A percentile compares a stretch with the other conserved stretches of the same genome.
phyloP scores from a whole-genome alignment of 140 eudicot species.

The Bidens hawaiensis region DNA sequence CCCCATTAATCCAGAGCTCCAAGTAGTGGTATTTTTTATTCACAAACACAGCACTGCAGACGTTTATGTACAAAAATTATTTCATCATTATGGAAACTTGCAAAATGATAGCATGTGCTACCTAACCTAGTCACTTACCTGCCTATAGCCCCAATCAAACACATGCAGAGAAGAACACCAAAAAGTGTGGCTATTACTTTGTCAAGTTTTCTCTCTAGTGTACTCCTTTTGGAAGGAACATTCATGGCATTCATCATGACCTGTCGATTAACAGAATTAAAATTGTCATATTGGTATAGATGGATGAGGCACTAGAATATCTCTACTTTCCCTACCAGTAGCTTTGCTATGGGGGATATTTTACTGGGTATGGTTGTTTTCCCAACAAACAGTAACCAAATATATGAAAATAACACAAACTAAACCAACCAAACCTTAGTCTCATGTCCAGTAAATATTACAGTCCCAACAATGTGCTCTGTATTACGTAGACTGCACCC shows the following conservation, averaged over 20 bases:
- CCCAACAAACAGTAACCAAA: background rate
- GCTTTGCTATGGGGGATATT: too few relatives aligned
- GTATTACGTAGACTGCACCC: conserved; percentile 98
- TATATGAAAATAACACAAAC: background rate
- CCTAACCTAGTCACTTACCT: conserved; percentile 49
- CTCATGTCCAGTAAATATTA: conserved; percentile 89
- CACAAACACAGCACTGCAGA: conserved; percentile 79
- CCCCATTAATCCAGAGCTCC: conserved; percentile 48
- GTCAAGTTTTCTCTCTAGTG: conserved; percentile 92
- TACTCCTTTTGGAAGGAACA: conserved; percentile 97
- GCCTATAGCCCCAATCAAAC: conserved; percentile 94
- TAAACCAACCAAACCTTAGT: conserved; percentile 54
- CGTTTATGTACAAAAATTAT: conserved; percentile 11
- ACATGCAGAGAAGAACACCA: conserved; percentile 75
- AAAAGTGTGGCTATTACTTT: conserved; percentile 81
- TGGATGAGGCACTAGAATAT: too few relatives aligned
- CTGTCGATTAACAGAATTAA: conserved; percentile 32
- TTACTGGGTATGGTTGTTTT: too few relatives aligned
- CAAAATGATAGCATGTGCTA: conserved; percentile 9
- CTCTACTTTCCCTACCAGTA: too few relatives aligned
- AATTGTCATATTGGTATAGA: background rate
- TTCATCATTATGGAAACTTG: background rate
- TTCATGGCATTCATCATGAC: conserved; percentile 99
- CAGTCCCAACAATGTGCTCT: conserved; percentile 83
- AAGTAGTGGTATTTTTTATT: conserved; percentile 60